Evolutionary conservation across 2,329 filamentous ascomycete genomes (phyloP).

Genomic region (Chrysoporthe austroafricana): DNA sequence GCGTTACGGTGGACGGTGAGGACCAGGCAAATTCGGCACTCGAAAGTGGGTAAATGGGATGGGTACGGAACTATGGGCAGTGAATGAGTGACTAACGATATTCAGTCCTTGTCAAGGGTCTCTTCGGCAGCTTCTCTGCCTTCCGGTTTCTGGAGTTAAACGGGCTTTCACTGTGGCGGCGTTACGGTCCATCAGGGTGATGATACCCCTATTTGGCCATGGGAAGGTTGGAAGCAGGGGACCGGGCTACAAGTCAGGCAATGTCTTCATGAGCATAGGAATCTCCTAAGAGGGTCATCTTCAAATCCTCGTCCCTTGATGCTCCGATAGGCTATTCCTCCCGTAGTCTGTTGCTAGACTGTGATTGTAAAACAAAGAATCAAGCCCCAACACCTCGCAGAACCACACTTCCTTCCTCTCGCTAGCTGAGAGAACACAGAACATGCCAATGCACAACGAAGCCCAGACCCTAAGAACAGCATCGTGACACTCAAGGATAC

Average conservation of each 20-base stretch:
- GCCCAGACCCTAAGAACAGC: neutral
- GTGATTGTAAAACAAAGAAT: neutral
- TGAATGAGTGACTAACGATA: neutral
- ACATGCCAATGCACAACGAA: neutral
- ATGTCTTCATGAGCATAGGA: neutral
- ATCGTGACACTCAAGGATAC: no score
- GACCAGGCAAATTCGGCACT: conserved; percentile 19
- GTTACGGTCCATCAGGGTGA: conserved; percentile 28
- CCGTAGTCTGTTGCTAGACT: neutral
- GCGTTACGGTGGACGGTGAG: conserved; percentile 18
- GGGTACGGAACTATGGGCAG: conserved; percentile 12
- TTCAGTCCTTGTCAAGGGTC: neutral
- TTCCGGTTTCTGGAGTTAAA: neutral
- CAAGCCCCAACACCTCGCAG: conserved; percentile 8
- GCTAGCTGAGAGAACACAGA: neutral
- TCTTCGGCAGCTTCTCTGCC: conserved; percentile 4
- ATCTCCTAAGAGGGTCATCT: neutral
- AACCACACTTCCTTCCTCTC: neutral
- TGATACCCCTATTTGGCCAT: conserved; percentile 34
- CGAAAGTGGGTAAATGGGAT: conserved; percentile 21
- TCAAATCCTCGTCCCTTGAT: neutral
- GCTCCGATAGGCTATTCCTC: neutral
- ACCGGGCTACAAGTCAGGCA: neutral
- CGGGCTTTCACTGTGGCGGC: conserved; percentile 14
- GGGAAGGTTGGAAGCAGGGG: conserved; percentile 13